These are phyloP conservation scores for Calonectria hawksworthii DNA, from an alignment of 2,329 filamentous ascomycete species.

Conservation along the genomic window DNA sequence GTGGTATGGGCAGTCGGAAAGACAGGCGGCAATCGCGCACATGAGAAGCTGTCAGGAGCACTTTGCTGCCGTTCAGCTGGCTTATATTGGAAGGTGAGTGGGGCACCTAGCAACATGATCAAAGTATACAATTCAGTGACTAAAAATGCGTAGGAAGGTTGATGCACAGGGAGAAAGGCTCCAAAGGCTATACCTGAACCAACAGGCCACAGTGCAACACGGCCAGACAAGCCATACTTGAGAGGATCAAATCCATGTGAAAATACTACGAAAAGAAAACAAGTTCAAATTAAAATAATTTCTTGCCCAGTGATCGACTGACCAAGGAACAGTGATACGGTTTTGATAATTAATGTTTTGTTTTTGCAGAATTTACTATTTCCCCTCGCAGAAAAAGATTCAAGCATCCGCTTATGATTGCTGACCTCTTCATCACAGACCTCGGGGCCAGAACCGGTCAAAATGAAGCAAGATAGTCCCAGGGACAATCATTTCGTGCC, in stretches of 20 bases:
- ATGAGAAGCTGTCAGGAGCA: background rate
- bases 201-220: no score
- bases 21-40: background rate
- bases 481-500: background rate
- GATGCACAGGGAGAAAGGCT: background rate
- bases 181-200: background rate
- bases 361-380: background rate
- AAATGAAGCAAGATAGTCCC: background rate
- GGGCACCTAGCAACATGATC: background rate
- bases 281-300: accelerated
- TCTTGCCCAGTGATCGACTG: background rate
- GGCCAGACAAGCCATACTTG: no score
- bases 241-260: no score
- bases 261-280: no score
- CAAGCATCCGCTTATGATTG: background rate
- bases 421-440: background rate
- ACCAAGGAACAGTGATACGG: background rate
- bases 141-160: background rate
- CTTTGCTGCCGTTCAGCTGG: background rate
- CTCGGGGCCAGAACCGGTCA: background rate
- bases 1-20: no score
- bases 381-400: background rate
- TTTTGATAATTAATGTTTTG: background rate
- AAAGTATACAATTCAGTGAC: background rate
- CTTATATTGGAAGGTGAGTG: background rate